Percentiles rank a stretch among this genome's conserved stretches.
These are phyloP conservation scores for Hypoxylon sp. DNA, from an alignment of 2,329 filamentous ascomycete genomes.

Conservation along the genomic window DNA sequence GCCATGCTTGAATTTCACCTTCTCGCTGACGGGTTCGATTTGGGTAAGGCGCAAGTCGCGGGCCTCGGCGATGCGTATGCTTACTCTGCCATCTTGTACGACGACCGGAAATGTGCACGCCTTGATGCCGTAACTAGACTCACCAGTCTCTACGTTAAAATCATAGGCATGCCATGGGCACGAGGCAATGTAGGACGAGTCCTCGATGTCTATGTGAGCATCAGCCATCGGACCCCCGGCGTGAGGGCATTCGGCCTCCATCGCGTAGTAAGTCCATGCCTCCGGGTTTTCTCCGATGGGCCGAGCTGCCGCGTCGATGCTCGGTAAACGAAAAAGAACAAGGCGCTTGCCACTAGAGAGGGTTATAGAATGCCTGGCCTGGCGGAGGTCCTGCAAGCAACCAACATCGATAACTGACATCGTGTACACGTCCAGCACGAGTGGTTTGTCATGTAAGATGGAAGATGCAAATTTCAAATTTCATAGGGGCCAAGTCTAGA, in stretches of 20 bases:
- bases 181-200: slow-evolving; percentile 59
- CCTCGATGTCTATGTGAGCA: slow-evolving; percentile 60
- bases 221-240: slow-evolving; percentile 60
- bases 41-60: slow-evolving; percentile 46
- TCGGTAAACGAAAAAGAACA: slow-evolving; percentile 59
- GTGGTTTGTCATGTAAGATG: too few relatives aligned
- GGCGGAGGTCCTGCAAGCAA: slow-evolving; percentile 50
- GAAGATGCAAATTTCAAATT: not conserved
- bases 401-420: slow-evolving; percentile 50
- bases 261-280: slow-evolving; percentile 60
- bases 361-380: slow-evolving; percentile 57
- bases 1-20: slow-evolving; percentile 57
- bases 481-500: not conserved
- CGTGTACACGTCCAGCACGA: slow-evolving; percentile 9
- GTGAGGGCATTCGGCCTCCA: slow-evolving; percentile 61
- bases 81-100: slow-evolving; percentile 51
- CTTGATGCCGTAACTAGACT: slow-evolving; percentile 61
- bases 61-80: slow-evolving; percentile 50
- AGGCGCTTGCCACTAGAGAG: slow-evolving; percentile 59
- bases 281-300: slow-evolving; percentile 50
- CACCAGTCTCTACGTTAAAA: slow-evolving; percentile 61
- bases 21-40: slow-evolving; percentile 59
- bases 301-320: slow-evolving; percentile 50
- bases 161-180: slow-evolving; percentile 63
- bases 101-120: slow-evolving; percentile 59